These are phyloP conservation scores for Pisolithus orientalis DNA, from an alignment of 768 basidiomycete genomes.

Conservation along the genomic window DNA sequence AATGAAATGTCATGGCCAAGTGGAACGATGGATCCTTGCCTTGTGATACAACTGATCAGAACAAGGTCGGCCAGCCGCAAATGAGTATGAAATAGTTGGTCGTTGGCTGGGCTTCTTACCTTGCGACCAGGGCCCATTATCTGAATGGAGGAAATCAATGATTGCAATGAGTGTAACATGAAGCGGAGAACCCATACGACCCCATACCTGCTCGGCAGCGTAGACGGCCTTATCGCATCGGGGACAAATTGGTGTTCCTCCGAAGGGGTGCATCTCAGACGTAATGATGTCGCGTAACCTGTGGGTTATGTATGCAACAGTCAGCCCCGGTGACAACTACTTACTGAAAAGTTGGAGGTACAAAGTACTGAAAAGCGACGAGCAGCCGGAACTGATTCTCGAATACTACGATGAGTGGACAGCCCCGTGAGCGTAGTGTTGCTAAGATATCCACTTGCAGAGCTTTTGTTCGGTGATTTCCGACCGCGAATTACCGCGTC, in stretches of 20 bases:
- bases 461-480: too few species aligned
- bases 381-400: too few species aligned
- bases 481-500: too few species aligned
- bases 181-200: too few species aligned
- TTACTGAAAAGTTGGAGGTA: too few species aligned
- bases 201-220: conserved; percentile 76
- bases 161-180: too few species aligned
- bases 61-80: not conserved
- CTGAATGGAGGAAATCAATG: conserved; percentile 27
- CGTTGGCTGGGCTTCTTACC: conserved; percentile 37
- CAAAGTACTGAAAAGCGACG: too few species aligned
- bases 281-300: not conserved
- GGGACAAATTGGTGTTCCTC: conserved; percentile 67
- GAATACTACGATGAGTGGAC: too few species aligned
- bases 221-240: conserved; percentile 74
- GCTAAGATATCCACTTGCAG: too few species aligned
- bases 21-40: conserved; percentile 30
- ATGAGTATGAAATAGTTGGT: not conserved
- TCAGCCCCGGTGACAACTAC: not conserved
- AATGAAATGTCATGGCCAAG: conserved; percentile 2
- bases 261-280: conserved; percentile 60
- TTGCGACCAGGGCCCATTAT: conserved; percentile 85
- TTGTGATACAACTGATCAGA: conserved; percentile 68
- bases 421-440: too few species aligned
- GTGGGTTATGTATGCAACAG: not conserved